These are phyloP conservation scores for Emmonsia crescens DNA, from an alignment of 2,329 filamentous ascomycete species.

Conservation along the genomic window DNA sequence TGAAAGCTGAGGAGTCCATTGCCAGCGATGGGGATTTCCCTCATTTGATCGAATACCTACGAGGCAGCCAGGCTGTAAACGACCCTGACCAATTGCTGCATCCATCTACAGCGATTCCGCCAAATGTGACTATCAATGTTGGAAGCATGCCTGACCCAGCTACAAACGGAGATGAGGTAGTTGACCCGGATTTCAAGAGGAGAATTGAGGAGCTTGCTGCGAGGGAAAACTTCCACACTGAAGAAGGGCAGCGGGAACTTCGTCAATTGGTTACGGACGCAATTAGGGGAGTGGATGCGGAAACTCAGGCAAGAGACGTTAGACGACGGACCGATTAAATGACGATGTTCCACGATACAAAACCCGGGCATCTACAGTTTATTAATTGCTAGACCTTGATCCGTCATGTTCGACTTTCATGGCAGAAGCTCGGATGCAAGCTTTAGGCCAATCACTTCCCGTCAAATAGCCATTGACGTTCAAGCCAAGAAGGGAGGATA, in stretches of 20 bases:
- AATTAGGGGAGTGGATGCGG: conserved; percentile 54
- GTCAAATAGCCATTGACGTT: too few relatives aligned
- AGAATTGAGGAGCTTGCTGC: conserved; percentile 83
- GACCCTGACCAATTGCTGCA: conserved; percentile 26
- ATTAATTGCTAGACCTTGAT: neutral
- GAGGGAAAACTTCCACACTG: conserved; percentile 70
- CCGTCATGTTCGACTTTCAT: too few relatives aligned
- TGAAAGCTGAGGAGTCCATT: conserved; percentile 73
- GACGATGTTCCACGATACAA: neutral
- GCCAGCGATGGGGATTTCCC: conserved; percentile 67
- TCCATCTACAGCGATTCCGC: conserved; percentile 54
- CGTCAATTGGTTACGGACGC: conserved; percentile 72
- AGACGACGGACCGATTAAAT: conserved; percentile 49
- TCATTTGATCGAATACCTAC: conserved; percentile 62
- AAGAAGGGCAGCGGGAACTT: conserved; percentile 68
- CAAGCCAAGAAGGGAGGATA: too few relatives aligned
- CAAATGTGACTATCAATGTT: conserved; percentile 66
- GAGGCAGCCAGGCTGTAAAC: conserved; percentile 23
- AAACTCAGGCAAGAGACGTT: conserved; percentile 52
- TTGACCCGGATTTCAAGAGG: conserved; percentile 72
- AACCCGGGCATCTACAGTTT: neutral
- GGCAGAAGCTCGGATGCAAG: too few relatives aligned
- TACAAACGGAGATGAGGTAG: conserved; percentile 44
- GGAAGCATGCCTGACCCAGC: conserved; percentile 56
- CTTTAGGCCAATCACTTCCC: too few relatives aligned